Base-by-base conservation (phyloP, 2,329 filamentous ascomycete genomes). In the Cercospora sp. region DNA sequence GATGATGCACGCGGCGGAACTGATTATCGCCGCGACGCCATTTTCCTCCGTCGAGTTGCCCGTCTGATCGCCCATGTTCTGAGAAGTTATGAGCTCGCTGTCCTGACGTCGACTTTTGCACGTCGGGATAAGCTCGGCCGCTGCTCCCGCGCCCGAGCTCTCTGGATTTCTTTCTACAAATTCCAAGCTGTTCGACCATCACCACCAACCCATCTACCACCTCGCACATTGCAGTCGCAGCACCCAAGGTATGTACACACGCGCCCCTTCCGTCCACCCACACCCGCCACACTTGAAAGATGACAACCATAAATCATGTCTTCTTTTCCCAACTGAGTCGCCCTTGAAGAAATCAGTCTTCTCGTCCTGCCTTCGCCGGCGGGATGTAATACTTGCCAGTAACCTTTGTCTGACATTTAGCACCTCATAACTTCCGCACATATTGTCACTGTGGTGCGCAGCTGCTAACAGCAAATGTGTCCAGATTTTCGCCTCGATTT, bases 301-400 rank as follows among this genome's bases (percentile, higher is more conserved):
- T 93, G 91, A 93, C 87, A 91, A 85, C 82, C 80, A 79, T 83
- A 82, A 85, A 84, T 83, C 81, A 84, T 80, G 85, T 90, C 91
- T 93, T 93, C 91, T 92, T 93, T 93, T 91, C 90, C 90, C 87
- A 89, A 85, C 90, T 83, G 90, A 94, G 86, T 92, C 91, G 91
- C 88, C 90, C 89, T 90, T 94, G 91, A 93, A 88, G 89, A 92
- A 89, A 84, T 79, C 83, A 83, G 85, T 86, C 86, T 66, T 83
- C 86, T 84, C 88, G 89, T 89, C 88, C 84, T 78, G 82, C 82
- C 81, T 82, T 84, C 83, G 82, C 86, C 84, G 83, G 84, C 80
- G 78, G 86, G 88, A 89, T 92, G 91, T 90, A 79, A 58, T 93
- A 93, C 91, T 93, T 91, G 91, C 91, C 91, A 94, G 91, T 93